Evolutionary conservation across 1,284 basidiomycete species (phyloP).

Genomic region (Leccinum insolens): DNA sequence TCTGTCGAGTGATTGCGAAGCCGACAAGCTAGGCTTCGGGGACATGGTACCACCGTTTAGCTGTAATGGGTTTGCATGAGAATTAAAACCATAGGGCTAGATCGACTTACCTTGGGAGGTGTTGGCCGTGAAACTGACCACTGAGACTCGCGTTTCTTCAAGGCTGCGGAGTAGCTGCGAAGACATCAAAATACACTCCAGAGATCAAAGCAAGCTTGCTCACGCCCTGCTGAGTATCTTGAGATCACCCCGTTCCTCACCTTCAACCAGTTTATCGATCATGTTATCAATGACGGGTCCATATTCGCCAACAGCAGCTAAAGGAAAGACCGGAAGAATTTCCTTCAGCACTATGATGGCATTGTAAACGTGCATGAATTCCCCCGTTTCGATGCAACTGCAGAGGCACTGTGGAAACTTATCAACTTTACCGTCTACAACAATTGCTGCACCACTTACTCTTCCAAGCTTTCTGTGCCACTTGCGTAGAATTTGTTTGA

Average conservation of each 20-base stretch:
- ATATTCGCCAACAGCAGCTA: constrained; percentile 57
- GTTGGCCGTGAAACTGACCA: constrained; percentile 53
- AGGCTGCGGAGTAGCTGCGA: constrained; percentile 65
- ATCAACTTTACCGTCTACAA: constrained; percentile 3
- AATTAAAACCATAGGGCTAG: constrained; percentile 21
- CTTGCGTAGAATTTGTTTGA: constrained; percentile 75
- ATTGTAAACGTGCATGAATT: constrained; percentile 96
- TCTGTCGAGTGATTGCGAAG: constrained; percentile 42
- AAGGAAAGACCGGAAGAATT: constrained; percentile 85
- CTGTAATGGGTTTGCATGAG: constrained; percentile 24
- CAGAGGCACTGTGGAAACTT: constrained; percentile 51
- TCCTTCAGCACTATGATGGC: constrained; percentile 89
- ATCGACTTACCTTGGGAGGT: constrained; percentile 21
- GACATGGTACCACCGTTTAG: constrained; percentile 39
- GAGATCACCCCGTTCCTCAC: constrained; percentile 79
- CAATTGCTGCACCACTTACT: constrained; percentile 38
- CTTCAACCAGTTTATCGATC: constrained; percentile 71
- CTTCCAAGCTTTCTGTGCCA: constrained; percentile 79
- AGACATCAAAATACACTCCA: neutral
- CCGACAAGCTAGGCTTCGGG: constrained; percentile 35
- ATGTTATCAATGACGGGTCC: constrained; percentile 64
- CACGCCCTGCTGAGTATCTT: constrained; percentile 29
- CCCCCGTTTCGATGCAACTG: constrained; percentile 71
- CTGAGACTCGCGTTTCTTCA: constrained; percentile 67
- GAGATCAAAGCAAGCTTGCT: too few relatives aligned